Percentiles rank a stretch among this genome's conserved stretches.
These are phyloP conservation scores for Magnolia officinalis DNA, from an alignment of 164 flowering plant species.

Conservation along the genomic window DNA sequence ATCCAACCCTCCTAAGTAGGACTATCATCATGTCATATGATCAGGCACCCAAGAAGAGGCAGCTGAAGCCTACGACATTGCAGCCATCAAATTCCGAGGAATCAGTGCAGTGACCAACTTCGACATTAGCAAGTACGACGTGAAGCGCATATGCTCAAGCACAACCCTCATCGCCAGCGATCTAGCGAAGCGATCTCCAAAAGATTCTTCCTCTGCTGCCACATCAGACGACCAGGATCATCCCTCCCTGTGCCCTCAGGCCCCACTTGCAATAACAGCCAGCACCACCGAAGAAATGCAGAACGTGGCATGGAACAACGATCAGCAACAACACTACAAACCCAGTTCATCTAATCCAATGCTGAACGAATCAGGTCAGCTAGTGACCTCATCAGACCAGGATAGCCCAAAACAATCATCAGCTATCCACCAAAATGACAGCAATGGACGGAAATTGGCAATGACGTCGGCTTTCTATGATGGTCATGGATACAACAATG, in stretches of 20 bases:
- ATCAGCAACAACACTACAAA: constrained; percentile 11
- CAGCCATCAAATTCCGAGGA: constrained; percentile 82
- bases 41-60: constrained; percentile 93
- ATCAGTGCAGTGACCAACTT: constrained; percentile 79
- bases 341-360: constrained; percentile 9
- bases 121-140: constrained; percentile 73
- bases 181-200: constrained; percentile 59
- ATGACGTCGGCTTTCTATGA: neutral
- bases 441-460: neutral
- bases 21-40: neutral
- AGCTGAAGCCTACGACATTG: constrained; percentile 85
- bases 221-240: constrained; percentile 27
- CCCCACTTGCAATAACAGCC: constrained; percentile 23
- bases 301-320: constrained; percentile 37
- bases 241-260: constrained; percentile 26
- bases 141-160: constrained; percentile 74
- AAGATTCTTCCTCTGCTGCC: constrained; percentile 26
- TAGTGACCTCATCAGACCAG: constrained; percentile 16
- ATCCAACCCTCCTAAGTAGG: no score
- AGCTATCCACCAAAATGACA: neutral
- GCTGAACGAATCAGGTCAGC: neutral
- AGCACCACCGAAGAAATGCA: constrained; percentile 24
- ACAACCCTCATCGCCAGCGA: constrained; percentile 59
- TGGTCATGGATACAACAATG: neutral
- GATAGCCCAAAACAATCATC: constrained; percentile 23